Base-by-base conservation (phyloP, 352 stramenopile species). In the Blastocystis sp. region DNA sequence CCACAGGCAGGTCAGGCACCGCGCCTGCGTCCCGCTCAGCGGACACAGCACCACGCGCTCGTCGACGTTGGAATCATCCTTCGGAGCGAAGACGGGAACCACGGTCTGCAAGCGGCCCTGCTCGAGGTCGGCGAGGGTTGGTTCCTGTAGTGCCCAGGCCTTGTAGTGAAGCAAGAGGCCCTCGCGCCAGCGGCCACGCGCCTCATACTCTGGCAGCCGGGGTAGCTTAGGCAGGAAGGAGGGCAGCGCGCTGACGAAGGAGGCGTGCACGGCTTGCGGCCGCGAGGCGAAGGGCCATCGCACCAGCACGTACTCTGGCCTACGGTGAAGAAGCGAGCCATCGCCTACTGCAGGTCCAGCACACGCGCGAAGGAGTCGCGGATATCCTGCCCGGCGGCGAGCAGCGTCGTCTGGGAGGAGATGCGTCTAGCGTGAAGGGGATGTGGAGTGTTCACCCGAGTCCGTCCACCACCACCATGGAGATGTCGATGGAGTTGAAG, bases 231-330 rank as follows among this genome's bases (percentile, higher is more conserved):
- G 48, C 5, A 56, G 5, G 48, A 56, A 56, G 48, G 14, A 14
- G 14, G 48, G 14, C 0, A 56, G 14, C 48, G 48, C 5, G 5
- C 14, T 14, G 5, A 56, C 14, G 14, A 56, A 56, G 5, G 48
- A 56, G 5, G 48, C 5, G 14, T 56, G 5, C 48, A 56, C 5
- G 5, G 5, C 48, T 7, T 14, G 48, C 48, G 48, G 48, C 48
- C 14, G 5, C 48, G 48, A 17, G 19, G 4, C 60, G 3, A 70
- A 21, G 19, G 3, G n/a, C 74, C 74, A 84, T 0, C 11, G 41
- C 21, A 48, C 10, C 9, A 84, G 43, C 74, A 84, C 74, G 59
- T 56, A 62, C 56, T 56, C 56, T 1, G 74, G 74, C 34, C 74
- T 84, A 69, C 28, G 17, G 60, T 28, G 19, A 9, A 45, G n/a